Percentiles rank a stretch among this genome's conserved stretches.
phyloP scores from a whole-genome alignment of 306 rosid genomes.

The Rosa lucieae region DNA sequence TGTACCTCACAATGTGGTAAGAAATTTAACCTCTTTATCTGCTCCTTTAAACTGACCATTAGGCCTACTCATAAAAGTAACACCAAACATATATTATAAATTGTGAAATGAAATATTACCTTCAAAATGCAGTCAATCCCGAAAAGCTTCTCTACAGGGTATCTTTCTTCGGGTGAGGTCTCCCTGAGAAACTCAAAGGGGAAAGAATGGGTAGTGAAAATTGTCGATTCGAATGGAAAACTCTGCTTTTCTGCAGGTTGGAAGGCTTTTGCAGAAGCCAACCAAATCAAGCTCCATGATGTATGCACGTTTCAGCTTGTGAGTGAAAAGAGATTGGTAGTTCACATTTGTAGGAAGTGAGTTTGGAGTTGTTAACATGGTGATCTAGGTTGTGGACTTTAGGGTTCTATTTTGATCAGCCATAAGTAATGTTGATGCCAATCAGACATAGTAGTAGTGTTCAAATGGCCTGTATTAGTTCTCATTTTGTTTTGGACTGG shows the following conservation, averaged over 20 bases:
- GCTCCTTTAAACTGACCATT: neutral
- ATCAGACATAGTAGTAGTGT: neutral
- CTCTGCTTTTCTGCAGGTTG: neutral
- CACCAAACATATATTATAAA: neutral
- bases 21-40: neutral
- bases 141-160: neutral
- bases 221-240: neutral
- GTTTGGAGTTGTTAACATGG: neutral
- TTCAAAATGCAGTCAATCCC: neutral
- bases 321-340: neutral
- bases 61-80: neutral
- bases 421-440: neutral
- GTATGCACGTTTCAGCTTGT: neutral
- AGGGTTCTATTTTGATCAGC: neutral
- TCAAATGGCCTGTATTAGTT: neutral
- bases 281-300: neutral
- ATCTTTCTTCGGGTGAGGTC: neutral
- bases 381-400: neutral
- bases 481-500: neutral
- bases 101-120: neutral
- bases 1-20: neutral
- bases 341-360: neutral
- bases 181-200: neutral
- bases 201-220: neutral
- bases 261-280: neutral